Evolutionary conservation across 345 rosid genomes (phyloP).

Genomic region (Euphorbia lathyris): DNA sequence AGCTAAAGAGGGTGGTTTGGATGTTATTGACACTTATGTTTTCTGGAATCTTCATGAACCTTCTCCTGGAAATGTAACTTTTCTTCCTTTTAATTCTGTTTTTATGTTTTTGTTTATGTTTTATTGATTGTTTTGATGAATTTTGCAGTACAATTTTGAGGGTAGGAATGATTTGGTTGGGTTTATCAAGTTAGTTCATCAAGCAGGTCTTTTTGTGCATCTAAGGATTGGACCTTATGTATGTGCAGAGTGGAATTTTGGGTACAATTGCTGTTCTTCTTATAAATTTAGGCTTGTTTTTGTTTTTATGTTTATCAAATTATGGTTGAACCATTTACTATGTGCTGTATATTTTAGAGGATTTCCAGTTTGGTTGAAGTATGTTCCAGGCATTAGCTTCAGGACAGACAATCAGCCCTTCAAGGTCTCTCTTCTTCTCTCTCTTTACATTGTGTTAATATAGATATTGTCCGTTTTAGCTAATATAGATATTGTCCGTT

Average conservation of each 20-base stretch:
- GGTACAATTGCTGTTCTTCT: conserved; percentile 12
- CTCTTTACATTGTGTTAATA: neutral
- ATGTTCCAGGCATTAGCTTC: conserved; percentile 27
- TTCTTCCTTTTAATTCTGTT: neutral
- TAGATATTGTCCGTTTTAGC: too few relatives aligned
- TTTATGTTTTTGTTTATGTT: too few relatives aligned
- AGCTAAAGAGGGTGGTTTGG: conserved; percentile 31
- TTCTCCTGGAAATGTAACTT: conserved; percentile 29
- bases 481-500: too few relatives aligned
- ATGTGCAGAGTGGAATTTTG: conserved; percentile 31
- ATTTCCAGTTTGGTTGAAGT: conserved; percentile 37
- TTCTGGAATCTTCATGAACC: conserved; percentile 33
- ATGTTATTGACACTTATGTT: conserved; percentile 30
- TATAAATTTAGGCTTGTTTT: neutral
- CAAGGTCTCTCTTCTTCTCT: conserved; percentile 23
- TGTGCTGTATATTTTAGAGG: conserved; percentile 13
- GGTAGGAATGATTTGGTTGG: conserved; percentile 27
- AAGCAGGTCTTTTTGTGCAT: conserved; percentile 23
- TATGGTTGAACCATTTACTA: neutral
- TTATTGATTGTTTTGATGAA: neutral
- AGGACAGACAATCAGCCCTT: conserved; percentile 30
- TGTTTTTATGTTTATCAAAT: neutral
- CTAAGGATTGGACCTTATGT: conserved; percentile 29
- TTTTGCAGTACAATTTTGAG: conserved; percentile 28
- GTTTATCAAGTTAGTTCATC: conserved; percentile 23